Evolutionary conservation across 108 stramenopile species (phyloP), one percentile per base, ranked within the genome.

Genomic region (Cylindrotheca fusiformis): DNA sequence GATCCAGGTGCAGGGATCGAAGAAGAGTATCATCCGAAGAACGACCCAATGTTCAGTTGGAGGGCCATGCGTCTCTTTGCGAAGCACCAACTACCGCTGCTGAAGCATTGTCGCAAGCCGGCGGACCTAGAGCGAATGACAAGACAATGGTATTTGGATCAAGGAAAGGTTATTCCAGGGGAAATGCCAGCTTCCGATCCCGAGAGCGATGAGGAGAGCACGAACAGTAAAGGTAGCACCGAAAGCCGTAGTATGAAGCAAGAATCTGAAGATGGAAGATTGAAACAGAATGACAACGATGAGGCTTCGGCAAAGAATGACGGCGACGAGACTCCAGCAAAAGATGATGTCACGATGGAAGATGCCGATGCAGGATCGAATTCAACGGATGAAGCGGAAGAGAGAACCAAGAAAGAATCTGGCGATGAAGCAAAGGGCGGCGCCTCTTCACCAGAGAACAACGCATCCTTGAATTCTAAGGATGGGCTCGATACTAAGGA

Each of bases 1-100:
- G 88, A 93, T 63, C 92, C 92, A 12, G 92, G 90, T 22, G 68
- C 80, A 46, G 88, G 88, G 1, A 86, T 93, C 20, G 92, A 93
- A 60, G 88, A 71, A 8, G 88, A 88, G 48, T 93, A 90, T 60
- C 86, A 90, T 57, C 92, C 92, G 10, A 78, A 74, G 29, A 88
- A 84, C 62, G 76, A 90, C 49, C 70, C 74, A n/a, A 52, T 86
- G 0, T 90, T 83, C 65, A 69, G 73, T 20, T 93, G 92, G 92
- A 69, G 85, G 45, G 92, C 83, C 19, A 61, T 88, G 62, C 74
- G 92, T 44, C 53, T 93, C 32, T 65, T 85, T 54, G 73, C 86
- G 25, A 66, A 75, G 30, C 65, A 78, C 41, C 84, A 89, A 30
- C 45, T 74, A 47, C 46, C 55, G 60, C 26, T 78, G 44, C 56